Percentiles rank a stretch among this genome's conserved stretches.
Evolutionary conservation across 345 rosid genomes (phyloP).

Genomic region (Sonneratia caseolaris): DNA sequence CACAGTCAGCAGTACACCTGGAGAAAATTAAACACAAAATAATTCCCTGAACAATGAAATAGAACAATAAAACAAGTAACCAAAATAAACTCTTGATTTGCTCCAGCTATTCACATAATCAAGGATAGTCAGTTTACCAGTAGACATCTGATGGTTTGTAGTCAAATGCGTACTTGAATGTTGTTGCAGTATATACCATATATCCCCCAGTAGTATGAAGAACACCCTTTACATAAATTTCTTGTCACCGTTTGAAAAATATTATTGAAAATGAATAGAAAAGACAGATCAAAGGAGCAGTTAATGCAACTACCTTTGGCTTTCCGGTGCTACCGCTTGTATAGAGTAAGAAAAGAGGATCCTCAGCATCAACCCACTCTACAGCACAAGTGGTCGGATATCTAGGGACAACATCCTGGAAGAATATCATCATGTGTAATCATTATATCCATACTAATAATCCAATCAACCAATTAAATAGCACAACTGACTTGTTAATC

Average conservation of each 20-base stretch:
- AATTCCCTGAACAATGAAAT: background rate
- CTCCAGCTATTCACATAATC: constrained; percentile 5
- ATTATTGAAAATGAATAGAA: constrained; percentile 3
- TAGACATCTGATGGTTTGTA: constrained; percentile 80
- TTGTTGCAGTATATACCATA: constrained; percentile 92
- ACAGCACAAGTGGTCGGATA: constrained; percentile 76
- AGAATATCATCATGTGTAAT: constrained; percentile 9
- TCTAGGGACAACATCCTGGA: constrained; percentile 70
- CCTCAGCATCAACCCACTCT: constrained; percentile 99
- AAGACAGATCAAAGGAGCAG: background rate
- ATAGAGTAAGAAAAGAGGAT: constrained; percentile 86
- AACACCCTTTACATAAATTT: constrained; percentile 56
- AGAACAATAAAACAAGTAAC: background rate
- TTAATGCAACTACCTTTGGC: constrained; percentile 58
- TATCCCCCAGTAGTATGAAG: constrained; percentile 98
- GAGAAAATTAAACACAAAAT: constrained; percentile 6
- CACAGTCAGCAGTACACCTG: constrained; percentile 99
- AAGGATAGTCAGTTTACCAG: constrained; percentile 42
- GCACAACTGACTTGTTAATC: background rate
- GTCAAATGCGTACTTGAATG: constrained; percentile 97
- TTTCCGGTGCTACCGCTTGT: constrained; percentile 99
- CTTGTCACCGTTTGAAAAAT: constrained; percentile 11
- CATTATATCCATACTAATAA: constrained; percentile 7
- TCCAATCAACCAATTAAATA: background rate
- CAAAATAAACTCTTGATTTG: background rate